Evolutionary conservation across 1,284 basidiomycete genomes (phyloP).

Genomic region (Entoloma clypeatum): DNA sequence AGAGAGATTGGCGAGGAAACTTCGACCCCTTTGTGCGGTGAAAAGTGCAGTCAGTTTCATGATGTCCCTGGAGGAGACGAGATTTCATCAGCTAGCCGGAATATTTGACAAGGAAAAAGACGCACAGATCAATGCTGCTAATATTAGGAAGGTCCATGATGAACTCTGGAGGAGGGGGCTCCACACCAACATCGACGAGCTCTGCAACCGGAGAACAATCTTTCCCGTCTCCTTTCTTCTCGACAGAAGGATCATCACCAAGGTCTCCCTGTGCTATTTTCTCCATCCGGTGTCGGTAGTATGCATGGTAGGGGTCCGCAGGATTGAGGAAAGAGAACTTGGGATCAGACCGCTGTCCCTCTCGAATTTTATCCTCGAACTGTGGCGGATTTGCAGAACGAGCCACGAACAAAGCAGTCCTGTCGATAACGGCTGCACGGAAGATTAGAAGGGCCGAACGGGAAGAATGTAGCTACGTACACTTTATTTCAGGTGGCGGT

Average conservation of each 20-base stretch:
- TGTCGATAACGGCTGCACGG: conserved; percentile 83
- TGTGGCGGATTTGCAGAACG: conserved; percentile 84
- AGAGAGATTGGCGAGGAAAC: conserved; percentile 84
- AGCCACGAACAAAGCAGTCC: conserved; percentile 92
- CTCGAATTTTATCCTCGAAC: conserved; percentile 94
- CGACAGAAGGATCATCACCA: conserved; percentile 52
- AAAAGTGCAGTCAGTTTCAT: conserved; percentile 95
- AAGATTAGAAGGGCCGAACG: conserved; percentile 11
- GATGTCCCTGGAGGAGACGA: conserved; percentile 59
- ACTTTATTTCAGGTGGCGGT: conserved; percentile 90
- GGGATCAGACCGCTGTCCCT: conserved; percentile 90
- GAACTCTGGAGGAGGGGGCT: conserved; percentile 84
- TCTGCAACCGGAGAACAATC: conserved; percentile 34
- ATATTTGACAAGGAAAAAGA: conserved; percentile 19
- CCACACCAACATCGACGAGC: conserved; percentile 58
- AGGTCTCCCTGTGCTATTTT: conserved; percentile 72
- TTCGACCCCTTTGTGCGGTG: conserved; percentile 87
- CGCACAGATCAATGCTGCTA: conserved; percentile 87
- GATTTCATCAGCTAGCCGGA: conserved; percentile 6
- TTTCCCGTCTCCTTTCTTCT: conserved; percentile 42
- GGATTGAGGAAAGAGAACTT: conserved; percentile 97
- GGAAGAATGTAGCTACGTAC: conserved; percentile 40
- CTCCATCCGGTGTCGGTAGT: conserved; percentile 89
- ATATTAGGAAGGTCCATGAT: conserved; percentile 88
- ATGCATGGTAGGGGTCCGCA: conserved; percentile 94